Base-by-base conservation (phyloP, 495 filamentous ascomycete genomes). In the Niebla homalea region DNA sequence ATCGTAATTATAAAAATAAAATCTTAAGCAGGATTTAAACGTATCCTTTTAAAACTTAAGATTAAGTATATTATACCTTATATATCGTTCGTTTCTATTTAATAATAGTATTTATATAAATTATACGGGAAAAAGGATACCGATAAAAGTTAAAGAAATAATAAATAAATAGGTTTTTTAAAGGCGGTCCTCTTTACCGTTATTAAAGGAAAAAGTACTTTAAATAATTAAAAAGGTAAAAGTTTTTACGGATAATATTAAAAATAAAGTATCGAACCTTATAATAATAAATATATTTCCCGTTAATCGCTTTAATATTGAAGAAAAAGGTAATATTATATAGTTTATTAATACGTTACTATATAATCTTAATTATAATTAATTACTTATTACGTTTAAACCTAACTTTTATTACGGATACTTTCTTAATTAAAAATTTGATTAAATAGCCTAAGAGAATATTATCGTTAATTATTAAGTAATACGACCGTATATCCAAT, bases 401-500 rank as follows among this genome's bases (percentile, higher is more conserved):
- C 52, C 48, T n/a, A 26, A 52, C 35, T 21, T 36, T 29, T 26
- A 54, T 45, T 19, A 36, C 8, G 52, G 35, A 14, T 54, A 54
- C 29, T 10, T 38, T 10, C n/a, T 11, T 15, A 19, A 26, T 26
- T 15, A 10, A 19, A 20, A 20, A 15, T 45, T 19, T 11, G 6
- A 18, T 6, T 52, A 32, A 39, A 29, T 37, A 42, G 18, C 29
- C n/a, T 2, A 16, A 45, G 32, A 54, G 35, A 15, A 29, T 11
- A 35, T 14, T 23, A 25, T 51, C 10, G 36, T 51, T 14, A 32
- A 51, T 51, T 25, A 54, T 37, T 26, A 4, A n/a, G 23, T 5
- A 15, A 48, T 20, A 50, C 46, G 23, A 22, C 40, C n/a, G 0
- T 42, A 51, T 16, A 43, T 36, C 11, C 37, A 25, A 54, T 48